Base-by-base conservation (phyloP, 2,329 filamentous ascomycete species). In the Aureobasidium mangrovei region DNA sequence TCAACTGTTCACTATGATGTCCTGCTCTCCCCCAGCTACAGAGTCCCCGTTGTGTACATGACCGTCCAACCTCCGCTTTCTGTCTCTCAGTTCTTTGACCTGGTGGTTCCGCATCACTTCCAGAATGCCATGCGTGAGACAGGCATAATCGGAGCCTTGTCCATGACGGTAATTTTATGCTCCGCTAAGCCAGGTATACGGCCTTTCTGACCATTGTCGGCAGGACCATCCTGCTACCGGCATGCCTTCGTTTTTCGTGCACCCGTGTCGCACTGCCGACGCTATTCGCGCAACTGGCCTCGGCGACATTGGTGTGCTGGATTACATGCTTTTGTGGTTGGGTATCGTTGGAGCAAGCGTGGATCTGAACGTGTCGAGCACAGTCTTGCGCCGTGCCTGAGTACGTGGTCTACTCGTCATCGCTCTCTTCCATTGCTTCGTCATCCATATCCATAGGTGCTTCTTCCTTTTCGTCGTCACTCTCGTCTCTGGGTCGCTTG, bases 271-370 rank as follows among this genome's bases (percentile, higher is more conserved):
- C 67, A 87, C 93, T 7, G 86, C 86, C 54, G 85, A 91, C 60
- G 86, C 87, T 51, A 86, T 97, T 79, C 75, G 76, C 61, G 75
- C 65, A 74, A 76, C 64, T 68, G 10, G 62, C 63, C 47, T 61
- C 43, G 4, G 53, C 61, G 55, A 63, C n/a, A 60, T 74, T 42
- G 70, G 62, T 18, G 69, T 74, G 4, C 67, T 83, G 63, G 77
- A 84, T 62, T 97, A 97, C 73, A 76, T 97, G 64, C 80, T 89
- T 71, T 73, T 89, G 54, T 97, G 91, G 91, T 77, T 96, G 58
- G 91, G 91, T n/a, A 73, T 95, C 56, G 81, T 95, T 42, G 91
- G 91, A 56, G 81, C 81, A 49, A 84, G 82, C 61, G 85, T 95
- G 39, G 87, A 88, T 55, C 75, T 97, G 60, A 83, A 82, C 77